Base-by-base conservation (phyloP, 2,329 filamentous ascomycete species). In the Ceratocystis ficicola region DNA sequence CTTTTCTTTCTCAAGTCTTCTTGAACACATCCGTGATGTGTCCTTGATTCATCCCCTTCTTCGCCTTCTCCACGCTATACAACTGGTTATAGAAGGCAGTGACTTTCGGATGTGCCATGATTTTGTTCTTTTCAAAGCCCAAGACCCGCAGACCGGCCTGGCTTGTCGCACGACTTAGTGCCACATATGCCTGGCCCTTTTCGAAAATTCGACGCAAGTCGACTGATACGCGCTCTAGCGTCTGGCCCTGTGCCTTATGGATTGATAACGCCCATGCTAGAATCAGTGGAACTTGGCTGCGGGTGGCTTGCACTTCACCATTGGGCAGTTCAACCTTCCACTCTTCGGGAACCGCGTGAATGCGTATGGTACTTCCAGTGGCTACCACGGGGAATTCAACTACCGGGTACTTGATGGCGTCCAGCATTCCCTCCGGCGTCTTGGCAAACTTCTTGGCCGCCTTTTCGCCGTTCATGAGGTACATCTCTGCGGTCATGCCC, bases 321-420 rank as follows among this genome's bases (percentile, higher is more conserved):
- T 89, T 96, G 1, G 94, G 94, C n/a, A 95, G 81, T 73, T 99
- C 95, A 30, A 96, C 89, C 75, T 96, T 99, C 94, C 94, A 99
- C 44, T 88, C 84, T 73, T 97, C 94, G 10, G 87, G 88, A 69
- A 97, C 81, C 2, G 72, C 72, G 2, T 75, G 74, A 0, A 73
- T 68, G 67, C 86, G 83, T 7, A 63, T 66, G 1, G 48, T 62
- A 0, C 85, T 87, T 44, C 92, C 92, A 71, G 96, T 90, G 0
- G 74, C 44, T 1, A 86, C 83, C 32, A 90, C 82, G 46, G 85
- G 81, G 73, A 99, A 99, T 66, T 87, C 85, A 3, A 99, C 92
- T 7, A 96, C 78, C 0, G 94, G 94, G 75, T 85, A 97, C 70
- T 86, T 81, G 61, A 81, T n/a, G n/a, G 12, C 22, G 28, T 78